phyloP scores from a whole-genome alignment of 2,329 filamentous ascomycete genomes.

The Phialocephala subalpina region DNA sequence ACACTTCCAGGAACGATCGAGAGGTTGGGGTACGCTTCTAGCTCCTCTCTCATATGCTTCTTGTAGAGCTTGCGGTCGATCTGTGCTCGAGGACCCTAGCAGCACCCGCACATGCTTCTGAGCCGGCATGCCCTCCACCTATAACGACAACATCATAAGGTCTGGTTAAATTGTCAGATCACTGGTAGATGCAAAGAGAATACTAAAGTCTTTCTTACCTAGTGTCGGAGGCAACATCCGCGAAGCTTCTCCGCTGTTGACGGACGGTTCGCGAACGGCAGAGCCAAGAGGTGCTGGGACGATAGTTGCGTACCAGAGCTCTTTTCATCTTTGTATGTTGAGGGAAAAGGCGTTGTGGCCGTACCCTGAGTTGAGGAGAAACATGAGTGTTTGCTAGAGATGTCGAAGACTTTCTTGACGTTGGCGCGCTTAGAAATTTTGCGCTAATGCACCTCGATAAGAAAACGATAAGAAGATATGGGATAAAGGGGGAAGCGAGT shows the following conservation, averaged over 20 bases:
- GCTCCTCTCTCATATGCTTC: constrained; percentile 88
- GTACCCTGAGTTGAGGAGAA: no score
- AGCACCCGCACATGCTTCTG: constrained; percentile 91
- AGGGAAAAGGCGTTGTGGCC: neutral
- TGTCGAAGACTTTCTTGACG: neutral
- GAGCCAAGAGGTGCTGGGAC: constrained; percentile 18
- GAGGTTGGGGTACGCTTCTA: constrained; percentile 79
- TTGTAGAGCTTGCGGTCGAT: constrained; percentile 93
- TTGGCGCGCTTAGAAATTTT: neutral
- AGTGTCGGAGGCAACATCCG: constrained; percentile 30
- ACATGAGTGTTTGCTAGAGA: neutral
- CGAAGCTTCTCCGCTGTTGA: constrained; percentile 34
- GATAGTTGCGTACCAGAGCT: constrained; percentile 24
- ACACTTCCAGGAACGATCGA: constrained; percentile 87
- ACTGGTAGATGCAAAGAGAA: neutral
- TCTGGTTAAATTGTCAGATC: constrained; percentile 23
- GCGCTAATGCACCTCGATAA: neutral
- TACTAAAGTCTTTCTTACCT: constrained; percentile 25
- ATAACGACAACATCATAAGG: constrained; percentile 92
- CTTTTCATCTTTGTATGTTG: constrained; percentile 40
- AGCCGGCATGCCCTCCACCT: constrained; percentile 93
- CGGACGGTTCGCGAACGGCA: constrained; percentile 14
- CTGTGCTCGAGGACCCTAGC: constrained; percentile 89
- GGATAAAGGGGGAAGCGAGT: neutral
- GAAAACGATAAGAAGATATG: neutral